Evolutionary conservation across 2,329 filamentous ascomycete genomes (phyloP).

Genomic region (Calonectria leucothoes): DNA sequence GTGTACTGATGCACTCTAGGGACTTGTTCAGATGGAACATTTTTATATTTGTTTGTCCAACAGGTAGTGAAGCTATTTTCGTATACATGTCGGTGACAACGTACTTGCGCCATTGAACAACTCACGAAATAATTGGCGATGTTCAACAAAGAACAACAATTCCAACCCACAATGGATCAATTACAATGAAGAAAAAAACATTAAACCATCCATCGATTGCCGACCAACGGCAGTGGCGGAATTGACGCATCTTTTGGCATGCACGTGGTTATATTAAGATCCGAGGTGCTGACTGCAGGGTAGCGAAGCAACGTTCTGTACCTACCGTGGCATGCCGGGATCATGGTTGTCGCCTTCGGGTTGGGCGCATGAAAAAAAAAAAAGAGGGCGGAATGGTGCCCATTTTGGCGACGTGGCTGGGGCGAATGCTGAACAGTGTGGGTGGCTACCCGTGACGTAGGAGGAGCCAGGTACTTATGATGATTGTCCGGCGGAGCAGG

Average conservation of each 20-base stretch:
- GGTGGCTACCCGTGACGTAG: conserved; percentile 21
- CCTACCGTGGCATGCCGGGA: conserved; percentile 1
- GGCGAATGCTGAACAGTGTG: conserved; percentile 10
- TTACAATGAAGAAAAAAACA: neutral
- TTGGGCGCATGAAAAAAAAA: conserved; percentile 14
- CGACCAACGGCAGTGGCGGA: neutral
- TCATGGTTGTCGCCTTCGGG: neutral
- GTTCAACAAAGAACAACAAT: neutral
- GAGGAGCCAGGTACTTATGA: conserved; percentile 5
- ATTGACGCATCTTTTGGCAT: neutral
- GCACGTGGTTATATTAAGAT: neutral
- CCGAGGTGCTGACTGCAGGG: neutral
- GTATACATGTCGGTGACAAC: neutral
- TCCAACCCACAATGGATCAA: neutral
- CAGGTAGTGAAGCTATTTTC: neutral
- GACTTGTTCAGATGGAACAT: neutral
- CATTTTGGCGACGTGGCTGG: conserved; percentile 16
- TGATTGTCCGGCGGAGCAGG: neutral
- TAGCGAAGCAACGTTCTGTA: neutral
- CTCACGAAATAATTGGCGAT: neutral
- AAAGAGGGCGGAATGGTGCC: neutral
- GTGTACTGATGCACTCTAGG: neutral
- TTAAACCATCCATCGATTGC: neutral
- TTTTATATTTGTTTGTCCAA: neutral
- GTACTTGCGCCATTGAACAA: too few species aligned